Evolutionary conservation across 257 asterid genomes (phyloP).

Genomic region (Salvia splendens): DNA sequence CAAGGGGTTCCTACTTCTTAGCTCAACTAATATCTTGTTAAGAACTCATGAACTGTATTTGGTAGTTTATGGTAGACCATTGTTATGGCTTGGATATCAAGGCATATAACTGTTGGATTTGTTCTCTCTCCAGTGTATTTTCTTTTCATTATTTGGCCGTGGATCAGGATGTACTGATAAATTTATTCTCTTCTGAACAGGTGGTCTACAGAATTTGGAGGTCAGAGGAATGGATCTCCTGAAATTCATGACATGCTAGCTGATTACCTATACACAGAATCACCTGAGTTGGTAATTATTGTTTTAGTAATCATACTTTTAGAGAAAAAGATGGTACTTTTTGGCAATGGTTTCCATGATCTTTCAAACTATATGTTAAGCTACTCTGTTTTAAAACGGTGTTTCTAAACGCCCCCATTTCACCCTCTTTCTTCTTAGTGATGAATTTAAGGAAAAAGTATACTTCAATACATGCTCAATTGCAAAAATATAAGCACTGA

Average conservation of each 20-base stretch:
- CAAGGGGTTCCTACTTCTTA: not conserved
- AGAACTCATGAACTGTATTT: conserved; percentile 1
- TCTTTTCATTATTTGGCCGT: conserved; percentile 13
- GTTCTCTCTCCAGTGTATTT: conserved; percentile 10
- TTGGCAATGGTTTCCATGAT: conserved; percentile 11
- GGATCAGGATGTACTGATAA: conserved; percentile 23
- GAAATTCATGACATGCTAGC: conserved; percentile 96
- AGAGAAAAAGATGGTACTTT: conserved; percentile 1
- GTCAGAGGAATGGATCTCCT: conserved; percentile 73
- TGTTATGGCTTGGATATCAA: not conserved
- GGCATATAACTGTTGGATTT: conserved; percentile 12
- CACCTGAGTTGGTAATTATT: conserved; percentile 81
- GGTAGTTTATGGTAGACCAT: not conserved
- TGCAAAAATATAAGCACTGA: conserved; percentile 6
- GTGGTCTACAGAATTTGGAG: conserved; percentile 94
- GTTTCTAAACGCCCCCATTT: not conserved
- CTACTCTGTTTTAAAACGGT: conserved; percentile 10
- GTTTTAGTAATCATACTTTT: conserved; percentile 24
- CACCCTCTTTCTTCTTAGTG: not conserved
- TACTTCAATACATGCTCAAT: conserved; percentile 1
- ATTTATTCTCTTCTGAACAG: conserved; percentile 42
- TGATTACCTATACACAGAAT: conserved; percentile 80
- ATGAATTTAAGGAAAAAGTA: conserved; percentile 6
- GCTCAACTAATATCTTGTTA: not conserved
- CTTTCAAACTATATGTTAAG: not conserved